Evolutionary conservation across 177 flowering plant genomes (phyloP), one percentile per base, ranked within the genome.

Genomic region (Vitis hybrid): DNA sequence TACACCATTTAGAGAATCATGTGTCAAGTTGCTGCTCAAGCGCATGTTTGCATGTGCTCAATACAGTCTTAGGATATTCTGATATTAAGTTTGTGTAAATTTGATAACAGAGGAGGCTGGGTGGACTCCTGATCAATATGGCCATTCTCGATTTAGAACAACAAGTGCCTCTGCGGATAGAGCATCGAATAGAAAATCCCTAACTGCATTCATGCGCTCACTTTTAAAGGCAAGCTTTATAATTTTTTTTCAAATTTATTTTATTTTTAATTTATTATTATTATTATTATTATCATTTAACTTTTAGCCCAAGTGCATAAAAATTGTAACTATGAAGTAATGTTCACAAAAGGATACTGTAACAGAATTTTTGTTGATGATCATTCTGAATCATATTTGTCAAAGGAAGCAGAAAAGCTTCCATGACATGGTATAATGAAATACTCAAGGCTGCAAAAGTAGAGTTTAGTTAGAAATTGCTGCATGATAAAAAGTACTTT

Each of bases 41-140:
- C 0, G 29, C 29, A 26, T 26, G 29, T 26, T 26, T 26, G 29
- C 29, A 26, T 3, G 29, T 26, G 29, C 29, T 26, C 29, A 26
- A 26, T 26, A 26, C 29, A 26, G 5, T 14, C 65, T 61, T 51
- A 16, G 21, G 29, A 14, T 72, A 14, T 72, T 52, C 67, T 74
- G 52, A 75, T 58, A 53, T 31, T 12, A 33, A 65, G 57, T 65
- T 59, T 69, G 10, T 65, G 56, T 65, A 16, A 64, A 29, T 82
- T 64, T 76, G 60, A 49, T 80, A 63, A 78, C 68, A 96, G 99
- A 82, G 75, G 95, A 90, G 75, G 98, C 98, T 71, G 99, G 99
- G 7, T 96, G 98, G 99, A 93, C 90, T 59, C 91, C 92, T 72
- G 99, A 93, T 74, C 97, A 93, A 60, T 96, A 85, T 84, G 98